Evolutionary conservation across 2,329 filamentous ascomycete species (phyloP).

Genomic region (Cercospora sp.): DNA sequence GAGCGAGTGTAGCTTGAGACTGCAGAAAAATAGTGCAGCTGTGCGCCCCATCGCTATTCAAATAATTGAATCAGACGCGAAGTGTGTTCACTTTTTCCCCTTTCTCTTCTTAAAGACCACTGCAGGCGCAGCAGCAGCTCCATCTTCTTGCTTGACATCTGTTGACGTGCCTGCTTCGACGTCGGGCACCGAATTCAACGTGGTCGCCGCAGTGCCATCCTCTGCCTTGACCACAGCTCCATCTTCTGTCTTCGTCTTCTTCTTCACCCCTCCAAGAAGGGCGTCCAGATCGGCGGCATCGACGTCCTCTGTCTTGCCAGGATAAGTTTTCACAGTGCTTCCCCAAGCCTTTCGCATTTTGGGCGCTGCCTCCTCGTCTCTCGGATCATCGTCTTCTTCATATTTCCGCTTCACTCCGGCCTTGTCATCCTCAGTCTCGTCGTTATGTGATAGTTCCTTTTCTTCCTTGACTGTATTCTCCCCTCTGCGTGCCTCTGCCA

Average conservation of each 20-base stretch:
- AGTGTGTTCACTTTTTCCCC: slow-evolving; percentile 38
- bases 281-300: slow-evolving; percentile 63
- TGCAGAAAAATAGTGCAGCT: neutral
- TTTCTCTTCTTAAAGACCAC: slow-evolving; percentile 82
- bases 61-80: neutral
- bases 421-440: neutral
- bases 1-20: neutral
- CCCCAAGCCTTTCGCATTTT: slow-evolving; percentile 46
- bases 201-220: slow-evolving; percentile 35
- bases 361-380: slow-evolving; percentile 50
- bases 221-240: slow-evolving; percentile 33
- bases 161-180: slow-evolving; percentile 1
- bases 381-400: slow-evolving; percentile 63
- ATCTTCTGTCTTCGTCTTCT: slow-evolving; percentile 36
- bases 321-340: slow-evolving; percentile 47
- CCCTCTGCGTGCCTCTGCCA: slow-evolving; percentile 46
- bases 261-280: slow-evolving; percentile 46
- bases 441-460: neutral
- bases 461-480: slow-evolving; percentile 46
- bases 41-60: neutral
- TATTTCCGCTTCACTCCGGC: slow-evolving; percentile 53
- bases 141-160: slow-evolving; percentile 10
- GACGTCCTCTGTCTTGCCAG: slow-evolving; percentile 49
- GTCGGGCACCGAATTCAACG: slow-evolving; percentile 30
- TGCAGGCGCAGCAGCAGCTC: slow-evolving; percentile 45